Evolutionary conservation across 148 eudicot species (phyloP), one percentile per base, ranked within the genome.

Genomic region (Gaultheria prostrata): DNA sequence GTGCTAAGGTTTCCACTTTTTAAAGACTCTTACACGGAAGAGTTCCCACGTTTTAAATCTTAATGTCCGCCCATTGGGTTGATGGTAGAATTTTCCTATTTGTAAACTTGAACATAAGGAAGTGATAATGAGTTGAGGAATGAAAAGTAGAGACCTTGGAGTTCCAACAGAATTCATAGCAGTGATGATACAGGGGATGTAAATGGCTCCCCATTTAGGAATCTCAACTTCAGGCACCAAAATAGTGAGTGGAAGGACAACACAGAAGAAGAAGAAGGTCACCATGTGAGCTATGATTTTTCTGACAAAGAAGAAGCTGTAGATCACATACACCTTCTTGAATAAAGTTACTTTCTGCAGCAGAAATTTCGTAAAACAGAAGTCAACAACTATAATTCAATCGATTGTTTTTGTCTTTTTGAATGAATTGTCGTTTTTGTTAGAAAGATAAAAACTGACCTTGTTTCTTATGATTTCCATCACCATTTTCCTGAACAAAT

Each of bases 141-240:
- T 72, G 76, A 70, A 32, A 56, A 54, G 20, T 70, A 82, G 35
- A 89, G 35, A 89, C 94, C 92, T 92, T 57, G 92, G 92, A 15
- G 94, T 89, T 53, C 91, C 94, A 72, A 90, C 87, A 3, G 91
- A 91, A 84, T 90, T 92, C 78, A 92, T 91, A 18, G 89, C 43
- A 70, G 94, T 90, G 53, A 92, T 87, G 59, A 85, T 86, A 20
- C 82, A 59, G 53, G 94, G 94, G 4, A 91, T 82, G 59, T 90
- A 91, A 82, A 90, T 72, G 6, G 91, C 80, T 9, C 74, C 91
- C 92, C 91, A 89, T 6, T n/a, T 86, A 0, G 94, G 94, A 57
- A 91, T 84, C 24, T 79, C 76, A 17, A 91, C 87, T 76, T 92
- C 91, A 1, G 94, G 92, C 28, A 86, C 82, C 72, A 92, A 83